phyloP scores from a whole-genome alignment of 352 stramenopile genomes.

The Elongisporangium senticosum region DNA sequence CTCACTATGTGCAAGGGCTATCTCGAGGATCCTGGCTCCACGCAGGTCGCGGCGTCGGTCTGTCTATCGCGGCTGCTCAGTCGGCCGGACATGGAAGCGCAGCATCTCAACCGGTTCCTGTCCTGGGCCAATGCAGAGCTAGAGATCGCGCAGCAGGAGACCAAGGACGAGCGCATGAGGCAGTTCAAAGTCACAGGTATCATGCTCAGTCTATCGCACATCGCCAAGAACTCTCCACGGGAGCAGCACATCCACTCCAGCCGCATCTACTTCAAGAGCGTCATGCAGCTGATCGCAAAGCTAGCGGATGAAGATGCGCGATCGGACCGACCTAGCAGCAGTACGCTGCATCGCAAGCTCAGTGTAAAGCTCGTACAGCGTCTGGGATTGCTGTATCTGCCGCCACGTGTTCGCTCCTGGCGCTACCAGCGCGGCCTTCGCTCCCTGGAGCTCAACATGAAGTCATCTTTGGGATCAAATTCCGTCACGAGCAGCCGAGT shows the following conservation, averaged over 20 bases:
- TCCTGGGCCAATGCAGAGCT: slow-evolving; percentile 81
- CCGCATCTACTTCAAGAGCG: slow-evolving; percentile 62
- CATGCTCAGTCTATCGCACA: slow-evolving; percentile 73
- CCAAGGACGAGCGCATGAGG: slow-evolving; percentile 32
- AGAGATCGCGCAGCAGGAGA: slow-evolving; percentile 14
- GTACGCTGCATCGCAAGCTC: slow-evolving; percentile 90
- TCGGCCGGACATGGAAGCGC: slow-evolving; percentile 93
- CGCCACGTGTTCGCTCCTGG: slow-evolving; percentile 92
- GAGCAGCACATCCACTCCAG: slow-evolving; percentile 66
- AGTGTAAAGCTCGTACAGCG: slow-evolving; percentile 96
- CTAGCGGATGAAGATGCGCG: slow-evolving; percentile 49
- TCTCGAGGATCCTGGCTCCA: slow-evolving; percentile 75
- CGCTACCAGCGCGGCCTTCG: slow-evolving; percentile 93
- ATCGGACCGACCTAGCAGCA: slow-evolving; percentile 40
- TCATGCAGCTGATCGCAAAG: slow-evolving; percentile 65
- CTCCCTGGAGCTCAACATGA: slow-evolving; percentile 92
- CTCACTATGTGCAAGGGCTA: slow-evolving; percentile 85
- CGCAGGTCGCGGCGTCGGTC: slow-evolving; percentile 90
- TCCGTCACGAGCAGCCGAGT: not conserved
- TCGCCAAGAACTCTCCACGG: slow-evolving; percentile 72
- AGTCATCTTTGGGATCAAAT: slow-evolving; percentile 9
- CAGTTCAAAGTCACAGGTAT: slow-evolving; percentile 82
- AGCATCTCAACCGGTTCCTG: slow-evolving; percentile 89
- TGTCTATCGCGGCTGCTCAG: slow-evolving; percentile 93
- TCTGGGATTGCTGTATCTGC: slow-evolving; percentile 92